phyloP scores from a whole-genome alignment of 306 rosid species.

The Ammopiptanthus mongolicus region DNA sequence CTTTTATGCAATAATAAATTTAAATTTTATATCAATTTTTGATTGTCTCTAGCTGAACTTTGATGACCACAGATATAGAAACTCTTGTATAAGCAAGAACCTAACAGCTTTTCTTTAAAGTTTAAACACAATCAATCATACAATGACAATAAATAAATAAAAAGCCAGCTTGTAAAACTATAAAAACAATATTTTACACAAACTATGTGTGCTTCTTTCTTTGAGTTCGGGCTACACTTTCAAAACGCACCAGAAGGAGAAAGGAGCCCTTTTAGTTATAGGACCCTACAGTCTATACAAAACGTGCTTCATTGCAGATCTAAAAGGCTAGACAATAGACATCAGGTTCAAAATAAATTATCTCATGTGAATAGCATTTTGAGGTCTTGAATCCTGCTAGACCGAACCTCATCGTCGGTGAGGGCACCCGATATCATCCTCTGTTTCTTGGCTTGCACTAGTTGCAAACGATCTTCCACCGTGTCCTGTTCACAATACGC shows the following conservation, averaged over 20 bases:
- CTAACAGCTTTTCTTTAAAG: too few relatives aligned
- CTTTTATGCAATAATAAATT: too few relatives aligned
- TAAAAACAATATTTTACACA: too few relatives aligned
- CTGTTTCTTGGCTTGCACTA: constrained; percentile 73
- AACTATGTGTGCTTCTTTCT: background rate
- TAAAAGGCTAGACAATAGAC: background rate
- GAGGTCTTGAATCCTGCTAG: constrained; percentile 71
- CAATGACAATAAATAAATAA: too few relatives aligned
- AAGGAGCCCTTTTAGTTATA: background rate
- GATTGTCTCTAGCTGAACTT: too few relatives aligned
- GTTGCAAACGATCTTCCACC: constrained; percentile 69
- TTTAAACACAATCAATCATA: too few relatives aligned
- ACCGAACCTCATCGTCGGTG: constrained; percentile 66
- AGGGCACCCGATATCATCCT: constrained; percentile 78
- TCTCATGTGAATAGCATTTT: constrained; percentile 66
- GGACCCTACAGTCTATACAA: constrained; percentile 16
- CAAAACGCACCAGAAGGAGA: background rate
- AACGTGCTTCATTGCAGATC: background rate
- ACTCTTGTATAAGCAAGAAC: too few relatives aligned
- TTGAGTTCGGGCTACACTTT: background rate
- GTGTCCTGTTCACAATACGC: constrained; percentile 41
- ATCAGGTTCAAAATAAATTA: constrained; percentile 1
- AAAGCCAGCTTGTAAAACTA: too few relatives aligned
- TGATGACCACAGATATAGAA: too few relatives aligned
- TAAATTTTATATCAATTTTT: too few relatives aligned